These are phyloP conservation scores for Ogataea nonfermentans DNA, from an alignment of 805 yeast species.

Conservation along the genomic window DNA sequence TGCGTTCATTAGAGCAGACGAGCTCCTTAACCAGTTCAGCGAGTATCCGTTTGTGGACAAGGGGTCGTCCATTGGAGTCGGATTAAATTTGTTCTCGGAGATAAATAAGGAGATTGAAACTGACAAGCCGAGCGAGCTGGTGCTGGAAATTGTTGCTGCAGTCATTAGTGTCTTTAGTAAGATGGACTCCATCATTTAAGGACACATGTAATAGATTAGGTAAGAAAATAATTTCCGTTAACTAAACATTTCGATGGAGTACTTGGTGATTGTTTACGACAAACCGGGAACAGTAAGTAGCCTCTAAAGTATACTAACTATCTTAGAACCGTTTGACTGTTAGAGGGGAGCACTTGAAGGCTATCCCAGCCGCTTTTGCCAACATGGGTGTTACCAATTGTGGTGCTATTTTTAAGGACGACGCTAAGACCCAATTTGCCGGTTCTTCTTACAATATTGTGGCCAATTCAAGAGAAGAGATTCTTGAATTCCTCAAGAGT, in stretches of 20 bases:
- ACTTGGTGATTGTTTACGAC: conserved; percentile 69
- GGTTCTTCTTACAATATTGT: conserved; percentile 65
- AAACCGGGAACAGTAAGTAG: conserved; percentile 49
- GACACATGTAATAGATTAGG: conserved; percentile 10
- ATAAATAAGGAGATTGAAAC: conserved; percentile 50
- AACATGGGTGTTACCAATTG: conserved; percentile 45
- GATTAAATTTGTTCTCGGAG: conserved; percentile 61
- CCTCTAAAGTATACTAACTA: neutral
- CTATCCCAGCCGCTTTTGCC: conserved; percentile 40
- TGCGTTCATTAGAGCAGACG: conserved; percentile 94
- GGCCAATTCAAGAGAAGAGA: conserved; percentile 66
- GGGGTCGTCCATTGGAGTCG: conserved; percentile 62
- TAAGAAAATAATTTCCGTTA: conserved; percentile 6
- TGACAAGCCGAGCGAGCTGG: conserved; percentile 54
- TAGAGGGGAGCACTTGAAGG: conserved; percentile 54
- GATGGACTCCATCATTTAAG: conserved; percentile 81
- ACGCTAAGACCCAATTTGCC: conserved; percentile 51
- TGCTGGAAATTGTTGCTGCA: conserved; percentile 88
- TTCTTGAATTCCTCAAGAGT: conserved; percentile 56
- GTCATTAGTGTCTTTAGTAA: conserved; percentile 86
- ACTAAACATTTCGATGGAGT: conserved; percentile 41
- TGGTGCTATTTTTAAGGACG: conserved; percentile 52
- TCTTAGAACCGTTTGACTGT: conserved; percentile 48
- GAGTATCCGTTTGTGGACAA: conserved; percentile 74
- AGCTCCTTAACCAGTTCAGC: conserved; percentile 73